These are phyloP conservation scores for Fusarium bactridioides DNA, from an alignment of 2,329 filamentous ascomycete species.

Conservation along the genomic window DNA sequence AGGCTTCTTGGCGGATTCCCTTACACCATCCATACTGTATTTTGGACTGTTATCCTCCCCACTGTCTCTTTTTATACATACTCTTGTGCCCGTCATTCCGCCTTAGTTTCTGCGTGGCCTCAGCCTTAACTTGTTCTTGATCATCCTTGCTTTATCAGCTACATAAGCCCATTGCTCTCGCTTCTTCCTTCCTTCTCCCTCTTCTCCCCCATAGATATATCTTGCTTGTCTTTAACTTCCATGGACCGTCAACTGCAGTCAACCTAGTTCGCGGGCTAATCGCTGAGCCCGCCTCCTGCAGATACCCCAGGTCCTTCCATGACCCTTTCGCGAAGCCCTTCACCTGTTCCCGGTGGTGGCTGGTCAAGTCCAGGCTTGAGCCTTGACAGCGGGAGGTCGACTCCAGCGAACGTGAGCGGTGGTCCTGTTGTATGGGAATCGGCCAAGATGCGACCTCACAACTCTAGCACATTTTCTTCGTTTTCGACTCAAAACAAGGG, in stretches of 20 bases:
- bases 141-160: conserved; percentile 6
- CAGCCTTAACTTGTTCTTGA: background rate
- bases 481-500: conserved; percentile 84
- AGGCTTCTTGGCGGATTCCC: conserved; percentile 13
- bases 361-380: conserved; percentile 87
- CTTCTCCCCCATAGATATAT: background rate
- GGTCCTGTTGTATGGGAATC: conserved; percentile 80
- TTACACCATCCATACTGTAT: background rate
- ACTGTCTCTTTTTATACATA: conserved; percentile 15
- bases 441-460: conserved; percentile 78
- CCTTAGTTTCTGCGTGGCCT: background rate
- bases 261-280: conserved; percentile 39
- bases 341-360: conserved; percentile 82
- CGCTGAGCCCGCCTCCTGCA: conserved; percentile 41
- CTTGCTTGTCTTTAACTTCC: conserved; percentile 9
- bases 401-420: conserved; percentile 66
- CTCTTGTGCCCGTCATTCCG: background rate
- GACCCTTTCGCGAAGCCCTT: conserved; percentile 88
- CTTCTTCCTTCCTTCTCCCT: background rate
- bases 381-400: conserved; percentile 75
- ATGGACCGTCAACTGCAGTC: conserved; percentile 18
- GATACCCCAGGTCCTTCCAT: conserved; percentile 69
- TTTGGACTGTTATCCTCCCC: conserved; percentile 9
- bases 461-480: conserved; percentile 77
- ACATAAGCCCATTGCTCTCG: background rate